Evolutionary conservation across 2,329 filamentous ascomycete genomes (phyloP).

Genomic region (Akanthomyces dipterigenus): DNA sequence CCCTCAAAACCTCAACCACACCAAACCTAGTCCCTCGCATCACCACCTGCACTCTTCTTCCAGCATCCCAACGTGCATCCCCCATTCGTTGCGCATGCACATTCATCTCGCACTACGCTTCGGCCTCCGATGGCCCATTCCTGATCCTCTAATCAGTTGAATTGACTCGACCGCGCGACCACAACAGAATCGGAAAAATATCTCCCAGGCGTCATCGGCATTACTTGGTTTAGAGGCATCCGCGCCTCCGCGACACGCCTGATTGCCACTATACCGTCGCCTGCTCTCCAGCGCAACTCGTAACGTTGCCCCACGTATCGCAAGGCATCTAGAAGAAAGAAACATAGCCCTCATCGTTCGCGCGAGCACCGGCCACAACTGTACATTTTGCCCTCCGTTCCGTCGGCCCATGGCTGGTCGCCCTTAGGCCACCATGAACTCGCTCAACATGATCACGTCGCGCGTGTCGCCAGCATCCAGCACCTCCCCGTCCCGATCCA

Average conservation of each 20-base stretch:
- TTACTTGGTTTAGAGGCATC: slow-evolving; percentile 9
- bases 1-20: slow-evolving; percentile 10
- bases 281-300: not conserved
- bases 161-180: slow-evolving; percentile 6
- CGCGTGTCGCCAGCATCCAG: slow-evolving; percentile 62
- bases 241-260: slow-evolving; percentile 11
- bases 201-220: slow-evolving; percentile 3
- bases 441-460: slow-evolving; percentile 86
- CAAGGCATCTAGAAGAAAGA: not conserved
- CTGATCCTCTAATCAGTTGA: not conserved
- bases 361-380: not conserved
- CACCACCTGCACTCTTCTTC: not conserved
- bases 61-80: slow-evolving; percentile 1
- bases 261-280: not conserved
- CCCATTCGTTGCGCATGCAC: not conserved
- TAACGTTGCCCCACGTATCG: not conserved
- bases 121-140: not conserved
- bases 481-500: slow-evolving; percentile 51
- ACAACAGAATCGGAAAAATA: not conserved
- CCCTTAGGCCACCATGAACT: slow-evolving; percentile 72
- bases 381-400: not conserved
- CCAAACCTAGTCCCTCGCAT: slow-evolving; percentile 2
- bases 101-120: not conserved
- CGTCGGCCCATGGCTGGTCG: slow-evolving; percentile 46
- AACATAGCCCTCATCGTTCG: not conserved